Evolutionary conservation across 352 stramenopile species (phyloP), one percentile per base, ranked within the genome.

Genomic region (Pythium chondricola): DNA sequence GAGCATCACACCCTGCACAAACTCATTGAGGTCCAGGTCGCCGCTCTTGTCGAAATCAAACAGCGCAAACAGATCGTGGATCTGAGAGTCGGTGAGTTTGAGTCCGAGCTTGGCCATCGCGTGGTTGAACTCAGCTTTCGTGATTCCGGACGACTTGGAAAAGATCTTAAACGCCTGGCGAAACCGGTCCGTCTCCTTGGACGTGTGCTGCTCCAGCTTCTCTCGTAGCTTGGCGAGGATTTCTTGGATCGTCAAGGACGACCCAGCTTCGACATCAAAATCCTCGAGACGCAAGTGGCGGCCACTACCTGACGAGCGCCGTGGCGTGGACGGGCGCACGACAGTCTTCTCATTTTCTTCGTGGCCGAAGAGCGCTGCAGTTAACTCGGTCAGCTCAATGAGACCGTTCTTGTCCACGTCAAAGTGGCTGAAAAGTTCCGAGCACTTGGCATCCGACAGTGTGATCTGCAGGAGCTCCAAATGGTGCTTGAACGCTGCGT

Each of bases 11-110:
- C 80, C 80, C 53, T 88, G 74, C 13, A 89, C 72, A 51, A 91
- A 87, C 45, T 91, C 79, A 45, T 86, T 91, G 35, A 91, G 53
- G 42, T 89, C 74, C 11, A 91, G 45, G 21, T 88, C 80, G 18
- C 80, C 80, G 46, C 65, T 86, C 27, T 85, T 77, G 51, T 91
- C 77, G 22, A 83, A 85, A 55, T 91, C 80, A 27, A 88, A 88
- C 11, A 78, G 61, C 25, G 65, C 61, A 58, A 91, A 91, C 6
- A 91, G 51, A 39, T 78, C 65, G 3, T 62, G 56, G 14, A 85
- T 26, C 47, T 89, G 77, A 7, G 66, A 66, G 4, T 68, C 53
- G 7, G 71, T 64, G 6, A 91, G 35, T 14, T 74, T 77, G 10
- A 91, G 45, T 0, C 80, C 69, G 0, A 91, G 59, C 25, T 61